Evolutionary conservation across 202 grass and related monocot species (phyloP).

Genomic region (Alloteropsis angusta): DNA sequence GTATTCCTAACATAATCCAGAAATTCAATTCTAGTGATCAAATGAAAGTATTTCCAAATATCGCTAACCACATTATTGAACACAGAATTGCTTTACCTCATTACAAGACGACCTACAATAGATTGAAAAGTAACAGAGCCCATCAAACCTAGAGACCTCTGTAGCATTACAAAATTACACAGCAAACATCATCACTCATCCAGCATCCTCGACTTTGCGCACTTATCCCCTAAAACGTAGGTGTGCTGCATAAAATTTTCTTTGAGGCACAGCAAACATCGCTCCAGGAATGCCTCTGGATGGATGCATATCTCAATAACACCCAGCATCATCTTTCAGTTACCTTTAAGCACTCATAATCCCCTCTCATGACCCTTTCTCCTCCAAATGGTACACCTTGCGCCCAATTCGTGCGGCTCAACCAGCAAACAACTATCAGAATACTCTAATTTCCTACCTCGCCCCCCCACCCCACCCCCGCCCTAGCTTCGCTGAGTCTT

Average conservation of each 20-base stretch:
- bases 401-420: background rate
- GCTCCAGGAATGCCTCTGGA: background rate
- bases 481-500: background rate
- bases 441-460: no score
- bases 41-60: background rate
- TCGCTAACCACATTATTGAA: background rate
- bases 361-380: background rate
- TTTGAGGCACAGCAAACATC: background rate
- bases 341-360: background rate
- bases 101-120: background rate
- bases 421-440: no score
- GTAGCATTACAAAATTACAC: background rate
- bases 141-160: background rate
- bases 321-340: background rate
- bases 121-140: background rate
- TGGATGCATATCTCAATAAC: background rate
- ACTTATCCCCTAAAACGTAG: background rate
- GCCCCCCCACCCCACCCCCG: no score
- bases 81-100: background rate
- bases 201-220: background rate
- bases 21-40: background rate
- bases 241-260: background rate
- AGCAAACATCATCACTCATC: background rate
- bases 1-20: background rate
- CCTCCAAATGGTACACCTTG: background rate